phyloP scores from a whole-genome alignment of 345 rosid species.

The Luvunga scandens region DNA sequence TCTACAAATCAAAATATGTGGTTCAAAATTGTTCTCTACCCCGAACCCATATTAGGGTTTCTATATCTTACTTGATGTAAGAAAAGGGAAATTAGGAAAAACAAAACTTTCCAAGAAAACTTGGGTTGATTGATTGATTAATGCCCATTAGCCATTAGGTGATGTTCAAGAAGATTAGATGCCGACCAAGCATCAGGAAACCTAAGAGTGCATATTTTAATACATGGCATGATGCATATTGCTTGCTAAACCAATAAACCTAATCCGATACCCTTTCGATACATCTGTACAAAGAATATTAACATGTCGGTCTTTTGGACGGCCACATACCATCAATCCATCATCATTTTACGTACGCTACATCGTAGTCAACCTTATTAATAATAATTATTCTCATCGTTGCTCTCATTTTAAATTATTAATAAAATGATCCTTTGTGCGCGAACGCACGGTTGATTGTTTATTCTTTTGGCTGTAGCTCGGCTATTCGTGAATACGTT shows the following conservation, averaged over 20 bases:
- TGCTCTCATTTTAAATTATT: neutral
- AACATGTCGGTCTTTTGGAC: conserved; percentile 27
- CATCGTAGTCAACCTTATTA: conserved; percentile 12
- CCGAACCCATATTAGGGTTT: neutral
- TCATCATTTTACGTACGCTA: conserved; percentile 13
- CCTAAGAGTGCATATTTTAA: too few relatives aligned
- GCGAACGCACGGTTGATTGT: neutral
- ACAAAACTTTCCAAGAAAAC: too few relatives aligned
- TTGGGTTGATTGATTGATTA: neutral
- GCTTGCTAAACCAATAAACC: conserved; percentile 29
- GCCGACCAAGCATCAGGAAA: conserved; percentile 52
- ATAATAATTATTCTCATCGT: neutral
- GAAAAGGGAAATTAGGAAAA: too few relatives aligned
- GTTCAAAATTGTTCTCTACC: neutral
- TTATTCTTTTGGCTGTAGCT: too few relatives aligned
- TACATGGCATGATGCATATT: conserved; percentile 22
- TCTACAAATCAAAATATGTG: neutral
- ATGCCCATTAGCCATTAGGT: conserved; percentile 7
- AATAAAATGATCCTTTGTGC: neutral
- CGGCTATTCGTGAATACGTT: too few relatives aligned
- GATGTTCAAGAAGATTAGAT: conserved; percentile 26
- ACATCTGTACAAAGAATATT: conserved; percentile 10
- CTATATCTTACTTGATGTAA: neutral
- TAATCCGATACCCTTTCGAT: conserved; percentile 18
- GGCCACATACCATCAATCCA: conserved; percentile 20